These are phyloP conservation scores for Nelumbo lutea DNA, from an alignment of 164 flowering plant genomes.

Conservation along the genomic window DNA sequence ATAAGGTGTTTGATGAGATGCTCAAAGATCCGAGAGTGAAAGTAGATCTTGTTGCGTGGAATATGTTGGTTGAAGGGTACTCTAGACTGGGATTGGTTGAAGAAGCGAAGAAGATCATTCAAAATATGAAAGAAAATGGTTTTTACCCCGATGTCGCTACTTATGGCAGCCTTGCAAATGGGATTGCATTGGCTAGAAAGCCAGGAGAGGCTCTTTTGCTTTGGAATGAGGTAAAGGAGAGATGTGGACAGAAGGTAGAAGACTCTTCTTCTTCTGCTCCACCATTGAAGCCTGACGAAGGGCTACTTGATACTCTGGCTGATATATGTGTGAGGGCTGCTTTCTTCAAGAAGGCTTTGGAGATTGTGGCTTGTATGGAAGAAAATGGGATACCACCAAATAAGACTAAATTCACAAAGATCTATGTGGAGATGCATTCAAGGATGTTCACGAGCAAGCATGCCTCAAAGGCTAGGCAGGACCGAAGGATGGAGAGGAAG, in stretches of 20 bases:
- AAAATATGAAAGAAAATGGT: conserved; percentile 68
- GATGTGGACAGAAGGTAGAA: conserved; percentile 33
- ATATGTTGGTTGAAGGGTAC: conserved; percentile 87
- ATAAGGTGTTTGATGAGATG: conserved; percentile 87
- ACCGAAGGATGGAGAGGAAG: conserved; percentile 74
- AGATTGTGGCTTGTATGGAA: conserved; percentile 96
- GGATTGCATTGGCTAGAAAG: conserved; percentile 67
- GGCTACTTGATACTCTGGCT: conserved; percentile 76
- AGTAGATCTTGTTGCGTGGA: conserved; percentile 87
- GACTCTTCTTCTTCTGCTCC: conserved; percentile 33
- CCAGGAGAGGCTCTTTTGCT: conserved; percentile 94
- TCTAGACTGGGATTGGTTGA: conserved; percentile 70
- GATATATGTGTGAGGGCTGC: conserved; percentile 95
- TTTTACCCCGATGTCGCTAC: conserved; percentile 72
- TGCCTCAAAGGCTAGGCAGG: conserved; percentile 57
- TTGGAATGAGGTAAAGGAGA: conserved; percentile 90
- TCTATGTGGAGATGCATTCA: too few species aligned
- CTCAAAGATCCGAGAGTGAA: conserved; percentile 72
- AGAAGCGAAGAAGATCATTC: conserved; percentile 61
- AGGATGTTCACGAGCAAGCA: too few species aligned
- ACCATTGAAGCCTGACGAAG: conserved; percentile 78
- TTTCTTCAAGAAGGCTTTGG: conserved; percentile 85
- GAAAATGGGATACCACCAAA: conserved; percentile 86
- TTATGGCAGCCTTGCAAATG: conserved; percentile 88
- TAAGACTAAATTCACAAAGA: conserved; percentile 41